Evolutionary conservation across 2,329 filamentous ascomycete species (phyloP).

Genomic region (Fusarium pilosicola): DNA sequence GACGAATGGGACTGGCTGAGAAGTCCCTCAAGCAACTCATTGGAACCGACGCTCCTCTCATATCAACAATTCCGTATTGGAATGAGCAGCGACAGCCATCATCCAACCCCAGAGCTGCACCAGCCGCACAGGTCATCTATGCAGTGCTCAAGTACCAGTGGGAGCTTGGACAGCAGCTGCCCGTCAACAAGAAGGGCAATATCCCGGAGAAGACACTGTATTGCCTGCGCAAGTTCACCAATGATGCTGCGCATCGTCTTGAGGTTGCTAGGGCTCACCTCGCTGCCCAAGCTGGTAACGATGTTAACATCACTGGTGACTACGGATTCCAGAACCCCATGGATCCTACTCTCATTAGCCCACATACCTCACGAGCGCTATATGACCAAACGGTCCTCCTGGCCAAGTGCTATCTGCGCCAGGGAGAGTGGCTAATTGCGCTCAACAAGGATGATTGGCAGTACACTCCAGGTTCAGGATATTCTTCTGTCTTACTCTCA

Average conservation of each 20-base stretch:
- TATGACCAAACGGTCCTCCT: constrained; percentile 76
- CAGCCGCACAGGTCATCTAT: constrained; percentile 85
- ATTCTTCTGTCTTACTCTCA: constrained; percentile 91
- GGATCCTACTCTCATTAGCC: constrained; percentile 57
- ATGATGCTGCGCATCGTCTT: constrained; percentile 65
- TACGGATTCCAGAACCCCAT: constrained; percentile 62
- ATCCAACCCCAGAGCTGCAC: constrained; percentile 57
- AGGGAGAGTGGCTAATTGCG: constrained; percentile 94
- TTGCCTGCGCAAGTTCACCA: constrained; percentile 69
- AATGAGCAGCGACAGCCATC: constrained; percentile 45
- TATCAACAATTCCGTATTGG: constrained; percentile 70
- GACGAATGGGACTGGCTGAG: constrained; percentile 92
- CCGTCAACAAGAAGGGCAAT: constrained; percentile 53
- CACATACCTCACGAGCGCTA: constrained; percentile 62
- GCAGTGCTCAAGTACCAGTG: constrained; percentile 98
- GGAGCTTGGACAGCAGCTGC: constrained; percentile 77
- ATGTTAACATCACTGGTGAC: constrained; percentile 57
- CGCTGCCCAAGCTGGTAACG: constrained; percentile 57
- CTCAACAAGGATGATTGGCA: constrained; percentile 91
- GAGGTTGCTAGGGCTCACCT: constrained; percentile 65
- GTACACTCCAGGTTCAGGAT: constrained; percentile 83
- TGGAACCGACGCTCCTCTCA: constrained; percentile 72
- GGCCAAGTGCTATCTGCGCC: constrained; percentile 94
- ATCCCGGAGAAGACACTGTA: constrained; percentile 66
- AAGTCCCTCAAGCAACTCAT: constrained; percentile 94